phyloP scores from a whole-genome alignment of 2,329 filamentous ascomycete species.

The Cercospora citrullina region DNA sequence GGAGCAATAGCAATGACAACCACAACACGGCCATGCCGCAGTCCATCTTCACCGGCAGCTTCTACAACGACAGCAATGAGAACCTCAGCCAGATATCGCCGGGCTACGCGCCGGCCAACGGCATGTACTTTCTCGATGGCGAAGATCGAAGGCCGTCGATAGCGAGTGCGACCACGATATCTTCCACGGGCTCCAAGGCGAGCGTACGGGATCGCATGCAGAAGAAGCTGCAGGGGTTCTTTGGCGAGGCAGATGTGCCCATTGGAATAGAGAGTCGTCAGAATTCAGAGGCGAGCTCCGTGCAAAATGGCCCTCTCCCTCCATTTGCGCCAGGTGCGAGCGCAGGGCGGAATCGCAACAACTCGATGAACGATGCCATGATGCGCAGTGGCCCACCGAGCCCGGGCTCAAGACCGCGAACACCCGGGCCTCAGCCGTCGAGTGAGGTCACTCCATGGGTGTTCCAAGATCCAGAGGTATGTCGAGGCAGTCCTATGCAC shows the following conservation, averaged over 20 bases:
- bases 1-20: constrained; percentile 42
- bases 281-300: constrained; percentile 61
- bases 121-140: constrained; percentile 56
- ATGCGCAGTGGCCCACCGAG: constrained; percentile 61
- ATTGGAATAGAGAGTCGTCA: constrained; percentile 56
- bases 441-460: constrained; percentile 97
- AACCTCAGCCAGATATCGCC: constrained; percentile 69
- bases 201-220: constrained; percentile 68
- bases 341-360: constrained; percentile 69
- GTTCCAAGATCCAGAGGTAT: constrained; percentile 62
- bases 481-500: constrained; percentile 8
- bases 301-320: constrained; percentile 46
- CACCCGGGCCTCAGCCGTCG: constrained; percentile 55
- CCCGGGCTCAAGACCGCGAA: constrained; percentile 75
- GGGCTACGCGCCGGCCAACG: constrained; percentile 60
- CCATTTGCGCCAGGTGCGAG: constrained; percentile 51
- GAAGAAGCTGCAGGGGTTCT: constrained; percentile 87
- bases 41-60: constrained; percentile 50
- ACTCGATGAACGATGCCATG: constrained; percentile 70
- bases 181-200: constrained; percentile 78
- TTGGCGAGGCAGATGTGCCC: constrained; percentile 79
- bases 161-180: constrained; percentile 82
- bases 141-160: constrained; percentile 84
- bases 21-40: constrained; percentile 37
- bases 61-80: constrained; percentile 74